Conservation (phyloP, 2,329 filamentous ascomycete species). For the Clonostachys rhizophaga region DNA sequence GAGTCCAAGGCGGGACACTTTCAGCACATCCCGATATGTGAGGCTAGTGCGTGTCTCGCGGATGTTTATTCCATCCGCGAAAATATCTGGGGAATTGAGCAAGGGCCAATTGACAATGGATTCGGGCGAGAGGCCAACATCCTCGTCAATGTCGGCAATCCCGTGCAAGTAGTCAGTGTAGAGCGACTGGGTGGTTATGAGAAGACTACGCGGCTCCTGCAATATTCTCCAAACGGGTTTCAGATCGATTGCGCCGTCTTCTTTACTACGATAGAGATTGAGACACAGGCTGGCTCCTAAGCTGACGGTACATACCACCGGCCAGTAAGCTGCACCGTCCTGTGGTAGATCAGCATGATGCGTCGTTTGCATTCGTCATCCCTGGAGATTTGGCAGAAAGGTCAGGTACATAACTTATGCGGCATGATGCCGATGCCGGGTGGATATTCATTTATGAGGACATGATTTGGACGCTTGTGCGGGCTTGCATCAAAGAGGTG, state of each 20-base stretch:
- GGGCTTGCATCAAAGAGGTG: slow-evolving; percentile 60
- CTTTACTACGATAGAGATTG: slow-evolving; percentile 65
- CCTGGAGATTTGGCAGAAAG: slow-evolving; percentile 2
- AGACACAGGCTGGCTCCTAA: slow-evolving; percentile 74
- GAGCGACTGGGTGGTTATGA: slow-evolving; percentile 65
- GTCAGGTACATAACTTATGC: slow-evolving; percentile 58
- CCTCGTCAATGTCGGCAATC: slow-evolving; percentile 61
- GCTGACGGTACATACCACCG: slow-evolving; percentile 87
- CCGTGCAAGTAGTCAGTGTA: slow-evolving; percentile 73
- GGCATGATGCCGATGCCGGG: slow-evolving; percentile 94
- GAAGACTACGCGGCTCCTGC: slow-evolving; percentile 78
- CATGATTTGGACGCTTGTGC: slow-evolving; percentile 79
- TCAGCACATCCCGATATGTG: slow-evolving; percentile 82
- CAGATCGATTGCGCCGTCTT: slow-evolving; percentile 51
- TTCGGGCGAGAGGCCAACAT: slow-evolving; percentile 55
- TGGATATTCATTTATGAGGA: slow-evolving; percentile 88
- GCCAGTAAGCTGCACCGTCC: slow-evolving; percentile 83
- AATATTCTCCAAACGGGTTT: slow-evolving; percentile 56
- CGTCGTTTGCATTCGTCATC: neutral
- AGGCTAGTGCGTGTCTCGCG: slow-evolving; percentile 64
- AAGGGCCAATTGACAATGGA: slow-evolving; percentile 71
- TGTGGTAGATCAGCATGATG: slow-evolving; percentile 25
- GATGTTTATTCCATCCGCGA: slow-evolving; percentile 46
- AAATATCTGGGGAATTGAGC: slow-evolving; percentile 43
- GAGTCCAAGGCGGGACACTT: slow-evolving; percentile 68